Evolutionary conservation across 2,329 filamentous ascomycete genomes (phyloP).

Genomic region (Neopestalotiopsis clavispora): DNA sequence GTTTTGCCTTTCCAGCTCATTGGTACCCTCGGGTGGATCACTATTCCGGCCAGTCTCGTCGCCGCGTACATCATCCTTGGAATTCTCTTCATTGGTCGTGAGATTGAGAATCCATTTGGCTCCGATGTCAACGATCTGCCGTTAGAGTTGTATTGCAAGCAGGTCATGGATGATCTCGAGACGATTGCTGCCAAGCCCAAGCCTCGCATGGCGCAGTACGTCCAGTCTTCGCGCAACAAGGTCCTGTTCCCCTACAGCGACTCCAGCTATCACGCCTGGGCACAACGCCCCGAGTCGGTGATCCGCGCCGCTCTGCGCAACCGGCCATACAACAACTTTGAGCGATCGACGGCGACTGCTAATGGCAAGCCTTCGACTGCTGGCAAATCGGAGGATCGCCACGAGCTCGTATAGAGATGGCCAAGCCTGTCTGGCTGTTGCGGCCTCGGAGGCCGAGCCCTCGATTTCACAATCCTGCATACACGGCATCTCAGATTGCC

Average conservation of each 20-base stretch:
- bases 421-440: not conserved
- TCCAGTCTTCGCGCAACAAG: constrained; percentile 50
- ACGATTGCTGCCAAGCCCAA: constrained; percentile 67
- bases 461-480: not conserved
- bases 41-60: constrained; percentile 75
- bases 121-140: constrained; percentile 83
- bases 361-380: not conserved
- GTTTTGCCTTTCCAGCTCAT: constrained; percentile 83
- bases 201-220: constrained; percentile 55
- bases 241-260: constrained; percentile 53
- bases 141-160: constrained; percentile 76
- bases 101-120: constrained; percentile 87
- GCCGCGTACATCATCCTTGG: constrained; percentile 85
- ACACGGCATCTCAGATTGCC: not conserved
- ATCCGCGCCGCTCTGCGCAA: constrained; percentile 33
- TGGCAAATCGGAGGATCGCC: not conserved
- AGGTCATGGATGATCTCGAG: constrained; percentile 76
- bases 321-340: constrained; percentile 26
- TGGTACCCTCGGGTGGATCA: constrained; percentile 67
- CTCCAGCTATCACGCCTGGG: constrained; percentile 33
- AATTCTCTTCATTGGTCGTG: constrained; percentile 73
- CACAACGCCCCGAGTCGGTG: constrained; percentile 30
- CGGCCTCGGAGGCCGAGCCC: not conserved
- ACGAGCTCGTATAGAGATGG: not conserved
- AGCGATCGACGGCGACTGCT: not conserved